phyloP scores from a whole-genome alignment of 2,329 filamentous ascomycete species.

The Penicillium sclerotiorum region DNA sequence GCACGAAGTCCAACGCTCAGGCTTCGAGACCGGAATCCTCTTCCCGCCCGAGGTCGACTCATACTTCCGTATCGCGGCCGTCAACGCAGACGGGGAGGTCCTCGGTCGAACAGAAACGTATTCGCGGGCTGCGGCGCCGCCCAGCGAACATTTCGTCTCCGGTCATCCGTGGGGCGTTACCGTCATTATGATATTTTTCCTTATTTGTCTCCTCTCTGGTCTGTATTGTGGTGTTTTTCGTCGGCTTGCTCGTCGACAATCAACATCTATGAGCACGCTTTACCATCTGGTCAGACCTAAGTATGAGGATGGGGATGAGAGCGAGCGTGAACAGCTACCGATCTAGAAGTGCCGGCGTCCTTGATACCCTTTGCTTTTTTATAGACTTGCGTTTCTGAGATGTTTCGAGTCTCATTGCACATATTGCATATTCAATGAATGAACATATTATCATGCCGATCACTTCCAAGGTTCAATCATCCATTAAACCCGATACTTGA shows the following conservation, averaged over 20 bases:
- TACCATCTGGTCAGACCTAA: slow-evolving; percentile 19
- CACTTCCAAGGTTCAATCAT: too few relatives aligned
- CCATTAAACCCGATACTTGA: too few relatives aligned
- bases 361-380: slow-evolving; percentile 6
- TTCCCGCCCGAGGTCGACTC: slow-evolving; percentile 12
- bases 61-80: slow-evolving; percentile 24
- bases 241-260: not conserved
- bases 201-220: slow-evolving; percentile 14
- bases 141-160: not conserved
- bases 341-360: slow-evolving; percentile 16
- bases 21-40: slow-evolving; percentile 26
- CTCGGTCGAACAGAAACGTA: slow-evolving; percentile 25
- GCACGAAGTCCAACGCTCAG: slow-evolving; percentile 17
- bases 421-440: too few relatives aligned
- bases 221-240: slow-evolving; percentile 15
- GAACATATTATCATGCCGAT: too few relatives aligned
- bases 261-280: not conserved
- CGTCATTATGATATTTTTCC: slow-evolving; percentile 9
- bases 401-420: too few relatives aligned
- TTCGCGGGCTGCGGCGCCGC: not conserved
- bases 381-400: too few relatives aligned
- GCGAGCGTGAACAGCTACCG: slow-evolving; percentile 9
- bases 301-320: slow-evolving; percentile 8
- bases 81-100: slow-evolving; percentile 20
- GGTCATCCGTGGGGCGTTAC: slow-evolving; percentile 7